phyloP scores from a whole-genome alignment of 1,284 basidiomycete species.

The Rhodotorula glutinis region DNA sequence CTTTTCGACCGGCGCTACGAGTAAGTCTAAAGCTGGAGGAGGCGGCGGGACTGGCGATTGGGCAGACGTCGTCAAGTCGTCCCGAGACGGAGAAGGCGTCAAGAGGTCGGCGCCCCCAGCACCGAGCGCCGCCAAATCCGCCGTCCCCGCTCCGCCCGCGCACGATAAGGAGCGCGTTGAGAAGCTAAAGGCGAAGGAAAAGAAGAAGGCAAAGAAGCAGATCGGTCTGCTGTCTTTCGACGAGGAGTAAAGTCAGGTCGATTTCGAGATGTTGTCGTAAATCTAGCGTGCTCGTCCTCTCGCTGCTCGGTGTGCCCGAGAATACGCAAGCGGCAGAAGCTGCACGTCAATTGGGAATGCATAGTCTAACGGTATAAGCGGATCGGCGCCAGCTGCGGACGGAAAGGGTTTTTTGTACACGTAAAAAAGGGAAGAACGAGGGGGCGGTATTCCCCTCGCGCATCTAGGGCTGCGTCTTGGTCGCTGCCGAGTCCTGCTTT shows the following conservation, averaged over 20 bases:
- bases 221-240: conserved; percentile 21
- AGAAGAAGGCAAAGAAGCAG: conserved; percentile 20
- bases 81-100: neutral
- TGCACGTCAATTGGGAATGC: no score
- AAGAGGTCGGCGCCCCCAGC: neutral
- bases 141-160: neutral
- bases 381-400: no score
- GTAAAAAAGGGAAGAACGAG: no score
- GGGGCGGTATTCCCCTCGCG: no score
- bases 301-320: no score
- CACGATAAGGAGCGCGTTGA: conserved; percentile 12
- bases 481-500: no score
- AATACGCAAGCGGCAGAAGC: no score
- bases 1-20: conserved; percentile 21
- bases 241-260: conserved; percentile 9
- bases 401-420: no score
- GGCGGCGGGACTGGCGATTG: conserved; percentile 20
- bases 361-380: no score
- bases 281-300: no score
- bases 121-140: neutral
- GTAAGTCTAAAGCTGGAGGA: conserved; percentile 1
- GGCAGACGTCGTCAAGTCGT: conserved; percentile 27
- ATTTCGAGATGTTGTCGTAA: no score
- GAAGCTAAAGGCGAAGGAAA: conserved; percentile 26
- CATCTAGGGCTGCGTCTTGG: no score